Base-by-base conservation (phyloP, 345 rosid genomes). In the Populus nigra region DNA sequence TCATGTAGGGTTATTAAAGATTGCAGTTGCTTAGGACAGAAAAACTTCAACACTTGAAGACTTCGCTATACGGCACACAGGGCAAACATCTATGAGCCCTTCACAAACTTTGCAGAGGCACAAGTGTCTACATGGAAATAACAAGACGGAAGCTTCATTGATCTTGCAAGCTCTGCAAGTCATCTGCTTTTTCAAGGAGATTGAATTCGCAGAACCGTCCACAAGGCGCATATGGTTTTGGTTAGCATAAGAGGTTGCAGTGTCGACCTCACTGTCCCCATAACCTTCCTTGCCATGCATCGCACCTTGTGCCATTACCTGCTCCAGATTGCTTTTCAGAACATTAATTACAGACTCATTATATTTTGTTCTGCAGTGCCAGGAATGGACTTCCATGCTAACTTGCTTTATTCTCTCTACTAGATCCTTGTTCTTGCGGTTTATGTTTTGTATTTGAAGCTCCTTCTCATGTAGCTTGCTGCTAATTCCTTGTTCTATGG, bases 21-120 rank as follows among this genome's bases (percentile, higher is more conserved):
- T 15, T 67, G 77, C 78, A 83, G 79, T 76, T 74, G 84, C 75
- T 69, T 59, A 43, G 67, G 85, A 85, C 85, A 85, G 59, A 82
- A 82, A 79, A 74, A 85, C 89, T 79, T 85, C 80, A 77, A 81
- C 82, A 69, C 89, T 83, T 76, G 81, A 85, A 13, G 86, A 86
- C 85, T 85, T 91, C 86, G 77, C 82, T 79, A 81, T 82, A 84
- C 80, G 83, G 84, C 97, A 89, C 63, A 89, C 77, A 47, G 91
- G 97, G 81, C 94, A 90, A 71, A 75, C 74, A 35, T 85, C 79
- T 68, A 82, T 74, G 76, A 84, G 79, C 59, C 79, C 85, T 73
- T 84, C 91, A 71, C 93, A 92, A 45, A 89, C 97, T 83, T 80
- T 88, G 85, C 94, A 92, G 80, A 92, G 83, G 67, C 92, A 84